Percentiles rank a stretch among this genome's conserved stretches.
These are phyloP conservation scores for Pistacia integerrima DNA, from an alignment of 345 rosid genomes.

Conservation along the genomic window DNA sequence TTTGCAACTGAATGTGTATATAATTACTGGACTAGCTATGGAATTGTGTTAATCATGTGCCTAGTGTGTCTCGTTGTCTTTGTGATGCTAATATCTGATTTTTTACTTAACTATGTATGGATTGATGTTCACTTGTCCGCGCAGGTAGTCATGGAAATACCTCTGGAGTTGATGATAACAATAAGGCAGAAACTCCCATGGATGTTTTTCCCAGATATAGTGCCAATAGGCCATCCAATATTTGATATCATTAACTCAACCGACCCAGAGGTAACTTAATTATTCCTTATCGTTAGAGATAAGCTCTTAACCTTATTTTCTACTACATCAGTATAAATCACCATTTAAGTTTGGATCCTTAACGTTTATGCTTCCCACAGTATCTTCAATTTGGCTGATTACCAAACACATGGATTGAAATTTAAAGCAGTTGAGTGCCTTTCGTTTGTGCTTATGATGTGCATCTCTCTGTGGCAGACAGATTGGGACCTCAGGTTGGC, in stretches of 20 bases:
- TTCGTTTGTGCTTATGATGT: slow-evolving; percentile 13
- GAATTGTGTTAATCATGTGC: neutral
- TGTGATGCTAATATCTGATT: neutral
- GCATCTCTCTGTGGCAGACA: slow-evolving; percentile 52
- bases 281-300: neutral
- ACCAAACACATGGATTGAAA: no score
- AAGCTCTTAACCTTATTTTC: neutral
- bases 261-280: slow-evolving; percentile 67
- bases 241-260: slow-evolving; percentile 91
- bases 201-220: slow-evolving; percentile 97
- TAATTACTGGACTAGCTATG: slow-evolving; percentile 10
- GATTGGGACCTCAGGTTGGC: slow-evolving; percentile 98
- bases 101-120: neutral
- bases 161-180: slow-evolving; percentile 85
- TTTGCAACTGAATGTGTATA: neutral
- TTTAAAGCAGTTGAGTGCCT: neutral
- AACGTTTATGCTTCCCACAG: neutral
- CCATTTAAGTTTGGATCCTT: neutral
- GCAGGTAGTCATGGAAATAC: slow-evolving; percentile 96
- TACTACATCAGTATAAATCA: slow-evolving; percentile 8
- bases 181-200: slow-evolving; percentile 84
- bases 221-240: slow-evolving; percentile 92
- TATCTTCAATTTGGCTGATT: slow-evolving; percentile 11
- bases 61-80: neutral
- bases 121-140: slow-evolving; percentile 19